These are phyloP conservation scores for Dipodascus geniculatus DNA, from an alignment of 805 yeast genomes.

Conservation along the genomic window DNA sequence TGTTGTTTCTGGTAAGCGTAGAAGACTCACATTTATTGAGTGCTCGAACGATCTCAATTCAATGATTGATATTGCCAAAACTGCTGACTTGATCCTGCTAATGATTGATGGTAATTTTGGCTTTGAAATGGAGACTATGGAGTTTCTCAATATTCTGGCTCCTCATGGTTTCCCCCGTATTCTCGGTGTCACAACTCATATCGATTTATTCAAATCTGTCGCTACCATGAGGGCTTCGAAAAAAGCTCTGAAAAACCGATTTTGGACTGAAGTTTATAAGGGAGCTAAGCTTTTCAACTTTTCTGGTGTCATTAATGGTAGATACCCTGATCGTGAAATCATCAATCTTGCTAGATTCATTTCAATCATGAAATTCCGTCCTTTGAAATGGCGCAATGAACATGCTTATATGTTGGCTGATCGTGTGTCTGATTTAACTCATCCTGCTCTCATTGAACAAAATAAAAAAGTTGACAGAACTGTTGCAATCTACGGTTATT, in stretches of 20 bases:
- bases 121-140: slow-evolving; percentile 99
- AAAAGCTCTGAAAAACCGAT: slow-evolving; percentile 81
- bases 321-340: slow-evolving; percentile 96
- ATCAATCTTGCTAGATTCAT: slow-evolving; percentile 84
- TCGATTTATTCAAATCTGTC: slow-evolving; percentile 85
- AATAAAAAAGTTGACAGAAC: slow-evolving; percentile 80
- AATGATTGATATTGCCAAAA: slow-evolving; percentile 92
- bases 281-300: slow-evolving; percentile 94
- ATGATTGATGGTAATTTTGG: slow-evolving; percentile 96
- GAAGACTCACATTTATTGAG: slow-evolving; percentile 87
- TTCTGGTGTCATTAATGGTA: slow-evolving; percentile 91
- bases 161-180: slow-evolving; percentile 99
- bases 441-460: slow-evolving; percentile 68
- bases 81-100: slow-evolving; percentile 82
- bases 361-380: slow-evolving; percentile 95
- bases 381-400: slow-evolving; percentile 98
- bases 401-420: slow-evolving; percentile 92
- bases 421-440: slow-evolving; percentile 86
- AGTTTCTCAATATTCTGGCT: slow-evolving; percentile 86
- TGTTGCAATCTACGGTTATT: slow-evolving; percentile 84
- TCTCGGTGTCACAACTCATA: slow-evolving; percentile 88
- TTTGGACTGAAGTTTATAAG: slow-evolving; percentile 98
- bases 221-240: slow-evolving; percentile 84
- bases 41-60: slow-evolving; percentile 87
- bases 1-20: slow-evolving; percentile 87